Percentiles rank a stretch among this genome's conserved stretches.
These are phyloP conservation scores for Auricularia sp. DNA, from an alignment of 768 basidiomycete species.

Conservation along the genomic window DNA sequence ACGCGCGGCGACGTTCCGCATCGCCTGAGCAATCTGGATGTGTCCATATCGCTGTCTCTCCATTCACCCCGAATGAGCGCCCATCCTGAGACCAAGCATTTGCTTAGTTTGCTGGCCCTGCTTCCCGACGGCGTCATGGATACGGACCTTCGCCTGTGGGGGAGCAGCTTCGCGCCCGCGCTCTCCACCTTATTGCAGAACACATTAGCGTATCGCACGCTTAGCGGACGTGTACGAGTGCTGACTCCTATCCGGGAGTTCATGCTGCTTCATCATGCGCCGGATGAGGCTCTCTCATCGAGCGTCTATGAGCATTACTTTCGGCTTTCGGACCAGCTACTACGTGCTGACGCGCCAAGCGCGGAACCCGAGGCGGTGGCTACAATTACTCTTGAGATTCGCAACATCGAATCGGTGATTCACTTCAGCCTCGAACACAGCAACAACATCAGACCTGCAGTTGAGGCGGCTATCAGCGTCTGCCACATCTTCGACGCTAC, in stretches of 20 bases:
- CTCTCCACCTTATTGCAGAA: conserved; percentile 13
- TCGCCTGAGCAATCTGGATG: not conserved
- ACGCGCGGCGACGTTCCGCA: conserved; percentile 3
- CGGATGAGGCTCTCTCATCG: not conserved
- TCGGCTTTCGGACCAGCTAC: not conserved
- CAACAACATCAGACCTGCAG: too few species aligned
- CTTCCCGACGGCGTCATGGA: conserved; percentile 7
- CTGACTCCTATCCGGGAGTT: conserved; percentile 17
- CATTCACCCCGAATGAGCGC: not conserved
- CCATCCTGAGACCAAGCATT: not conserved
- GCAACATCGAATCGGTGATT: not conserved
- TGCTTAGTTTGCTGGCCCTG: not conserved
- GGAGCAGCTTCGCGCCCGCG: not conserved
- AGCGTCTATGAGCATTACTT: not conserved
- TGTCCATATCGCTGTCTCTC: not conserved
- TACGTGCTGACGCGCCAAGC: not conserved
- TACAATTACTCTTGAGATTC: not conserved
- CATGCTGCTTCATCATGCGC: conserved; percentile 12
- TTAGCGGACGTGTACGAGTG: conserved; percentile 12
- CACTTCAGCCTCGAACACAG: too few species aligned
- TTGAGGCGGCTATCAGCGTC: too few species aligned
- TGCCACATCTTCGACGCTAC: too few species aligned
- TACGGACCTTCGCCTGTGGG: conserved; percentile 9
- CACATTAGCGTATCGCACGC: conserved; percentile 14
- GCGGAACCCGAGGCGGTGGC: not conserved